Evolutionary conservation across 495 filamentous ascomycete species (phyloP), one percentile per base, ranked within the genome.

Genomic region (Pyronema domesticum): DNA sequence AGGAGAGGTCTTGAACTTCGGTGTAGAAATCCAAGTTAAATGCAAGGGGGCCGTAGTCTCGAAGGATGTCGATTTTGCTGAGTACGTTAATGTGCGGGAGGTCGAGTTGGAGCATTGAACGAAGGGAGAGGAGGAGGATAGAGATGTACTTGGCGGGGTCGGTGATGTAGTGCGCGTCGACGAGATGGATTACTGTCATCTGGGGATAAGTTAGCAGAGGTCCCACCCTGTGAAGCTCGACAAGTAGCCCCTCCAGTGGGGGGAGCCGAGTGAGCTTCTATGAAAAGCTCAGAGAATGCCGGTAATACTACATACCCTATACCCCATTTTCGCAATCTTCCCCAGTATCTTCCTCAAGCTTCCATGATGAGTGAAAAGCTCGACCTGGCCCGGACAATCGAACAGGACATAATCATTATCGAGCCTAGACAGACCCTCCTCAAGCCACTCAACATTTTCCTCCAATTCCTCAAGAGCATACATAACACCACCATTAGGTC

Each of bases 11-110:
- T 68, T 96, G 86, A n/a, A 95, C 88, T 65, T 98, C 91, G 51
- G 91, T 95, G 69, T 96, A 98, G 67, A 80, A 98, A 58, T 95
- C 87, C 37, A 98, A 77, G 60, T 89, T 89, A 73, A 98, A 95
- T 0, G 87, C 85, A 0, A 96, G 78, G 7, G 81, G 77, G 42
- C 81, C 76, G 64, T 94, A 95, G 59, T 77, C 75, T 9, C 75
- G 71, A 34, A 96, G 71, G 58, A 91, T 93, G 70, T 98, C 91
- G 68, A 98, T 94, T 70, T 98, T 98, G 15, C 88, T 95, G 19
- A 98, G 75, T 54, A 96, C 85, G 67, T 98, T 96, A 53, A 98
- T 73, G 62, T 94, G 86, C 11, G 91, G 86, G 34, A 96, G 80
- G 64, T 95, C 89, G 72, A 98, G 86, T 70, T 95, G 89, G 34